phyloP scores from a whole-genome alignment of 2,329 filamentous ascomycete genomes.

The Monilinia aucupariae region DNA sequence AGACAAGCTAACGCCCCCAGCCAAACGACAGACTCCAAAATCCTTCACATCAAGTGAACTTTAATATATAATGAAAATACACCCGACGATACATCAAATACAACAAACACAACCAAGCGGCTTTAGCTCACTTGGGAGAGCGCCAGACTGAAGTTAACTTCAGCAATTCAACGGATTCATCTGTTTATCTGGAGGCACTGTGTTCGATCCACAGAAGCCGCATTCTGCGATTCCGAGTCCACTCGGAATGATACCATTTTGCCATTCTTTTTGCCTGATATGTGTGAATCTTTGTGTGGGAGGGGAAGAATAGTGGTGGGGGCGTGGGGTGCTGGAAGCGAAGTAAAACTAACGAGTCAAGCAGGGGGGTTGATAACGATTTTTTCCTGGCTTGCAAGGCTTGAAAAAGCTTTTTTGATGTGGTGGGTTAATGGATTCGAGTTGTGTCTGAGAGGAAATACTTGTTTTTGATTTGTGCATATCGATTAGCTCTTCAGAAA shows the following conservation, averaged over 20 bases:
- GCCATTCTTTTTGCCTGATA: background rate
- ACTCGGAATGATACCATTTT: background rate
- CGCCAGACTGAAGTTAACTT: slow-evolving; percentile 17
- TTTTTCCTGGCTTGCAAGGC: background rate
- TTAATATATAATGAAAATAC: too few relatives aligned
- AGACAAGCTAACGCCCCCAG: background rate
- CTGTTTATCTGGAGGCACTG: slow-evolving; percentile 17
- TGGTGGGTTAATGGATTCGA: background rate
- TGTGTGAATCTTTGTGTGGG: background rate
- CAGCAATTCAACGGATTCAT: background rate
- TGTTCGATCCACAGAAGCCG: slow-evolving; percentile 17
- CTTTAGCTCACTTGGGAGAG: slow-evolving; percentile 19
- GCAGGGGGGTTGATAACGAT: background rate
- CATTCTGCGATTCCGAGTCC: slow-evolving; percentile 13
- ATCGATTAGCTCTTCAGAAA: background rate
- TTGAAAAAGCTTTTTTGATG: background rate
- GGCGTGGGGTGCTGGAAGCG: background rate
- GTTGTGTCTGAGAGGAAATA: background rate
- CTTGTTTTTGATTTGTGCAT: background rate
- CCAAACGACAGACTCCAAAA: background rate
- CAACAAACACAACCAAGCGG: slow-evolving; percentile 10
- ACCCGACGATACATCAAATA: background rate
- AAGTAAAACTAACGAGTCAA: background rate
- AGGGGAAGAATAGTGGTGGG: background rate
- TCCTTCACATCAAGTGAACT: background rate